Base-by-base conservation (phyloP, 2,329 filamentous ascomycete genomes). In the Penicillium aurantiogriseum region DNA sequence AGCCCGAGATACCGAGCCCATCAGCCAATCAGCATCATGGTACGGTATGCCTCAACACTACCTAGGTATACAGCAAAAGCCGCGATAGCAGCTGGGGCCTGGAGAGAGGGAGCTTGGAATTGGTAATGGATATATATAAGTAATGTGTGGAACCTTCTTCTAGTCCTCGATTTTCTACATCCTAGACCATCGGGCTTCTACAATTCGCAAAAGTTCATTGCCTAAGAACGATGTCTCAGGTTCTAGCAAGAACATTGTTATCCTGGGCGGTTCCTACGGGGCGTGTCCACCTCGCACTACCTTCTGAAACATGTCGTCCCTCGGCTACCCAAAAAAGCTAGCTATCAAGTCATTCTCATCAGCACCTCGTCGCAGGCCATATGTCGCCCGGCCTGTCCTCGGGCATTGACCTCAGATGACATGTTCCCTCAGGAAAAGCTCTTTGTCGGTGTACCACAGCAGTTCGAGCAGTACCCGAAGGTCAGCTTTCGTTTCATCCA, bases 251-350 rank as follows among this genome's bases (percentile, higher is more conserved):
- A 21, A 21, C 21, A 10, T 40, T 21, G 38, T 85, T 59, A 74
- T 85, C 23, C 69, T 85, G 2, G 83, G 83, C 25, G 81, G 77
- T 21, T 83, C 81, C 10, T 84, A 81, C 59, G 81, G 69, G 83
- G 83, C 25, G 54, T 83, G 4, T 79, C 78, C 6, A 76, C 72
- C 4, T 80, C 83, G 1, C 83, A 86, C 61, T 82, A 83, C 61
- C 71, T 83, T 29, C 77, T 83, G 29, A 80, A 80, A 58, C 81
- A 85, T 71, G 74, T 75, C 25, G 46, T 84, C 10, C 80, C 82
- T 0, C 60, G 71, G 31, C 67, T 79, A 1, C 50, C 76, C 1
- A 64, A 71, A n/a, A 69, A 71, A 25, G 51, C 65, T 0, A 56
- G 65, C 0, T 80, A 80, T 61, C 71, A 76, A 38, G 63, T 83